Evolutionary conservation across 2,329 filamentous ascomycete species (phyloP).

Genomic region (Monilinia fructicola): DNA sequence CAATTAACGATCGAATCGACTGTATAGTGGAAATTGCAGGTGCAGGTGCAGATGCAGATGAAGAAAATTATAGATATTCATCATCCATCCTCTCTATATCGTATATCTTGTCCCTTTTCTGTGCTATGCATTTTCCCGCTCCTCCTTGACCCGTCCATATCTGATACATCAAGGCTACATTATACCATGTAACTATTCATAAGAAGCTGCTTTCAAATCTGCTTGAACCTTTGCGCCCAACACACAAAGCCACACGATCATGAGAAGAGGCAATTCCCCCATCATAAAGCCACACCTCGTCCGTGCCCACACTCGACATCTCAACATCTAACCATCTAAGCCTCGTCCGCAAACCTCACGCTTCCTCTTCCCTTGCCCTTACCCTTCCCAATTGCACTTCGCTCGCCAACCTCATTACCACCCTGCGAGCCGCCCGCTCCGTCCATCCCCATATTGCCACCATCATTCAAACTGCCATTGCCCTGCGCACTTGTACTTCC

Average conservation of each 20-base stretch:
- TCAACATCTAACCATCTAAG: neutral
- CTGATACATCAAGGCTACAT: neutral
- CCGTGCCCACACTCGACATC: neutral
- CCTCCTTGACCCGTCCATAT: neutral
- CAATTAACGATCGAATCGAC: constrained; percentile 9
- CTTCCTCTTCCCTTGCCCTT: neutral
- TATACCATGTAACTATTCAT: neutral
- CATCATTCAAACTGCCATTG: neutral
- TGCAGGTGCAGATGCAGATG: neutral
- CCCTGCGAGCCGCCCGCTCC: neutral
- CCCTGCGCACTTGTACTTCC: neutral
- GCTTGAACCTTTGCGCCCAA: neutral
- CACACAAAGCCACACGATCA: neutral
- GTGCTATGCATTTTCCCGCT: neutral
- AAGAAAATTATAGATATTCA: neutral
- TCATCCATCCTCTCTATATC: neutral
- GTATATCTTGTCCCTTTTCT: neutral
- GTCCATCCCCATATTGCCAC: neutral
- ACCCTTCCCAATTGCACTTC: neutral
- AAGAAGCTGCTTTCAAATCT: neutral
- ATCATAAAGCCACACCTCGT: neutral
- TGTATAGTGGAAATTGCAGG: constrained; percentile 15
- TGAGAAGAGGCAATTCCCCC: neutral
- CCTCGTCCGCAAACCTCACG: constrained; percentile 20
- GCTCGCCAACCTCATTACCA: neutral